Base-by-base conservation (phyloP, 352 stramenopile species). In the Phytophthora sp. region DNA sequence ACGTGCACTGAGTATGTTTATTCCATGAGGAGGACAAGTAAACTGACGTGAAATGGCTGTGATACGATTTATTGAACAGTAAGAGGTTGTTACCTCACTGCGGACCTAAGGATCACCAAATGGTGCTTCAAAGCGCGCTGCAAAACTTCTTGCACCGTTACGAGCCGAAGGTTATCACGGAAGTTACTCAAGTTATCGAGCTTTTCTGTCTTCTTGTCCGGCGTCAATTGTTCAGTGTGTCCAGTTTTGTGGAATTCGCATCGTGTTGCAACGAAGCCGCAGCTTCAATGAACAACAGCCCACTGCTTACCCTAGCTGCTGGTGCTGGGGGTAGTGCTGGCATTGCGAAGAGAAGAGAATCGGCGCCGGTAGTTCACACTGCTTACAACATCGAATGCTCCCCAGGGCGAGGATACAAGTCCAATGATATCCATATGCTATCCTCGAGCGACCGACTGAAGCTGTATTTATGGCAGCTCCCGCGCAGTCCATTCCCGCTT, bases 331-430 rank as follows among this genome's bases (percentile, higher is more conserved):
- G 69, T 5, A 66, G 45, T 55, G 47, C 45, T 63, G 67, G 55
- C 2, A 41, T 66, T 30, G 44, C 63, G 21, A 73, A 62, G 29
- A 53, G 61, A 8, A 80, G 55, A 39, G 72, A 86, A 31, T 74
- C 73, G 11, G 76, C 79, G 6, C 80, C 65, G 3, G 69, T 94
- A 6, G 82, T 93, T 27, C 82, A 84, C 33, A 93, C 83, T 8
- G 85, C 82, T 4, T 96, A 93, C 73, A 93, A 96, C 38, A 94
- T 96, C 42, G 88, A 96, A 58, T 96, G 83, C 31, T 87, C 75
- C 0, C 86, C 86, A 23, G 84, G 84, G n/a, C 83, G 84, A 36
- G 88, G 88, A 27, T 96, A 93, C 74, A 94, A 96, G 53, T 88
- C 86, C 7, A 89, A 61, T 33, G 86, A 94, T 29, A 90, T 95